phyloP scores from a whole-genome alignment of 257 asterid species.

The Solanum pinnatisectum region DNA sequence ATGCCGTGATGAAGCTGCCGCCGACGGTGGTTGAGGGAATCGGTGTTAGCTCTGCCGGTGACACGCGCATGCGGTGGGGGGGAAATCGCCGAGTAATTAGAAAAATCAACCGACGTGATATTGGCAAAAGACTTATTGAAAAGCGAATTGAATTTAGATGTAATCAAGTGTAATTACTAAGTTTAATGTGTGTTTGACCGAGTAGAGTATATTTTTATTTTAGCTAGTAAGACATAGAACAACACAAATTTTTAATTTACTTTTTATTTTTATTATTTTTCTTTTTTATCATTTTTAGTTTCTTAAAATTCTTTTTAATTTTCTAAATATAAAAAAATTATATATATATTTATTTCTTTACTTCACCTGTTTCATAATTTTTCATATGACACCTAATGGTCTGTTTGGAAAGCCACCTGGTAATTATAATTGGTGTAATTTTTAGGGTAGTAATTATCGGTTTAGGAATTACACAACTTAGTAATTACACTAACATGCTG shows the following conservation, averaged over 20 bases:
- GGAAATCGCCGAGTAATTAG: background rate
- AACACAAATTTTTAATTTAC: background rate
- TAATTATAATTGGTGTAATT: too few relatives aligned
- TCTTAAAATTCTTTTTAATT: too few relatives aligned
- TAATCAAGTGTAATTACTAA: background rate
- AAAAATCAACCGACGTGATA: background rate
- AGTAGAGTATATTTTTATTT: background rate
- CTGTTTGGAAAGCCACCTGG: too few relatives aligned
- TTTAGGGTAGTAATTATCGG: too few relatives aligned
- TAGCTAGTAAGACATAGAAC: background rate
- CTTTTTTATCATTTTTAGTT: too few relatives aligned
- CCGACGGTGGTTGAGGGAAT: background rate
- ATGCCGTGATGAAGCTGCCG: background rate
- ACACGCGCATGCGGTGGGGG: background rate
- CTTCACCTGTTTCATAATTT: too few relatives aligned
- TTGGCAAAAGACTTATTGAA: background rate
- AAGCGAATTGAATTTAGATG: background rate
- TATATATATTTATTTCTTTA: too few relatives aligned
- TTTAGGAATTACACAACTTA: too few relatives aligned
- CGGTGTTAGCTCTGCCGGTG: background rate
- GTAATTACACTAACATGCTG: too few relatives aligned
- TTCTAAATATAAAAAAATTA: too few relatives aligned
- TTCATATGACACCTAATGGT: too few relatives aligned
- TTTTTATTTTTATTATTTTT: background rate
- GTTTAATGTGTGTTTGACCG: background rate